These are phyloP conservation scores for Eucalyptus paniculata DNA, from an alignment of 345 rosid species.

Conservation along the genomic window DNA sequence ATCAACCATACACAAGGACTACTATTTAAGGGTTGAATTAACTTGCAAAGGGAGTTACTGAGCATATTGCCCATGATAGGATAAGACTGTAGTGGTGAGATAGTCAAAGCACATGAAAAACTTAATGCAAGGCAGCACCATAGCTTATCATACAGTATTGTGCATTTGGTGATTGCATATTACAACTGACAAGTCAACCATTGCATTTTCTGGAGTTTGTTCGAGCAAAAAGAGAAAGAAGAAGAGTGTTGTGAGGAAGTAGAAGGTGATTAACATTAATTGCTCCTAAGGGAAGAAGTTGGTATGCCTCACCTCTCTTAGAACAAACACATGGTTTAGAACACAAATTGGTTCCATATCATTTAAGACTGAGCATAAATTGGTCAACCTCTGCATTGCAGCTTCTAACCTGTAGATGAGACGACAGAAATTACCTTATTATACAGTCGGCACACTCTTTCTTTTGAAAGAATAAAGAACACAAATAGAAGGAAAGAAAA, in stretches of 20 bases:
- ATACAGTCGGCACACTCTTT: neutral
- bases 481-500: neutral
- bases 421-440: neutral
- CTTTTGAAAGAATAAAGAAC: neutral
- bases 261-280: neutral
- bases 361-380: slow-evolving; percentile 83
- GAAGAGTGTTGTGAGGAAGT: neutral
- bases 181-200: neutral
- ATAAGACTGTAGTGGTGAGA: neutral
- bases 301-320: slow-evolving; percentile 71
- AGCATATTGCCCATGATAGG: neutral
- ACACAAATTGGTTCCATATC: slow-evolving; percentile 99
- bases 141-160: neutral
- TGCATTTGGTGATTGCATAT: neutral
- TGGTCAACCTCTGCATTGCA: slow-evolving; percentile 98
- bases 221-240: neutral
- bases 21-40: neutral
- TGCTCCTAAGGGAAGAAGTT: neutral
- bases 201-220: neutral
- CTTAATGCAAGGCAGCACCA: neutral
- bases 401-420: slow-evolving; percentile 87
- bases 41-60: neutral
- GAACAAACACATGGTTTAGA: slow-evolving; percentile 90
- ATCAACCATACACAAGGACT: neutral
- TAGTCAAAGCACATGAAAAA: neutral